A percentile compares a stretch with the other conserved stretches of the same genome.
phyloP scores from a whole-genome alignment of 2,329 filamentous ascomycete genomes.

The Triangularia setosa region DNA sequence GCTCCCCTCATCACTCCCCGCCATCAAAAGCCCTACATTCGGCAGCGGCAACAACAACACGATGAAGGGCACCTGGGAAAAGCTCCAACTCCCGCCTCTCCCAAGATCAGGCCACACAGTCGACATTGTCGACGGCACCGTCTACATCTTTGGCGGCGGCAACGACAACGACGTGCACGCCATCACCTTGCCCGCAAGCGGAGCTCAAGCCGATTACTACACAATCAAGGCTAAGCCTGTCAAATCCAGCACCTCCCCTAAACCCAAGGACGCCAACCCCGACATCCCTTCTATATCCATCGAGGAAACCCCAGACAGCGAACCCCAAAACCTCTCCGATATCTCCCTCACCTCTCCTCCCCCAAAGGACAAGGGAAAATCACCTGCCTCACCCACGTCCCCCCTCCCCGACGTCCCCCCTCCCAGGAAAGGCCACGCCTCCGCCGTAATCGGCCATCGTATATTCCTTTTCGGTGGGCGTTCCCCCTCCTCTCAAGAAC shows the following conservation, averaged over 20 bases:
- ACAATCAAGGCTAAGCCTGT: conserved; percentile 45
- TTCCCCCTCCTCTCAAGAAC: conserved; percentile 62
- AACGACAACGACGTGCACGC: conserved; percentile 70
- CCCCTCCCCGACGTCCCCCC: conserved; percentile 50
- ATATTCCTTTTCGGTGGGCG: conserved; percentile 82
- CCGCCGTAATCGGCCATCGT: conserved; percentile 61
- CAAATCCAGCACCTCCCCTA: conserved; percentile 23
- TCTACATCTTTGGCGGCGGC: conserved; percentile 73
- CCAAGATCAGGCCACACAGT: conserved; percentile 72
- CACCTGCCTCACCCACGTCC: conserved; percentile 27
- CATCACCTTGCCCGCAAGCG: conserved; percentile 56
- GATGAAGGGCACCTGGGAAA: conserved; percentile 59
- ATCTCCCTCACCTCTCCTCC: conserved; percentile 16
- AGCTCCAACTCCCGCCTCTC: conserved; percentile 51
- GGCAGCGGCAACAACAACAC: conserved; percentile 25
- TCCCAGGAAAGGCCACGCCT: conserved; percentile 70
- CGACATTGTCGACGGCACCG: conserved; percentile 54
- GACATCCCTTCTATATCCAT: conserved; percentile 4
- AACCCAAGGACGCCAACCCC: conserved; percentile 6
- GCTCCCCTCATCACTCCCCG: conserved; percentile 44
- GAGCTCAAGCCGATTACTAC: conserved; percentile 57
- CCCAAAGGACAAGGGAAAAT: conserved; percentile 38
- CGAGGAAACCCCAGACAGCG: neutral
- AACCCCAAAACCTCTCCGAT: neutral
- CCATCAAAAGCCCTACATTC: conserved; percentile 26